phyloP scores from a whole-genome alignment of 164 flowering plant genomes.

The Vitis rotundifolia region DNA sequence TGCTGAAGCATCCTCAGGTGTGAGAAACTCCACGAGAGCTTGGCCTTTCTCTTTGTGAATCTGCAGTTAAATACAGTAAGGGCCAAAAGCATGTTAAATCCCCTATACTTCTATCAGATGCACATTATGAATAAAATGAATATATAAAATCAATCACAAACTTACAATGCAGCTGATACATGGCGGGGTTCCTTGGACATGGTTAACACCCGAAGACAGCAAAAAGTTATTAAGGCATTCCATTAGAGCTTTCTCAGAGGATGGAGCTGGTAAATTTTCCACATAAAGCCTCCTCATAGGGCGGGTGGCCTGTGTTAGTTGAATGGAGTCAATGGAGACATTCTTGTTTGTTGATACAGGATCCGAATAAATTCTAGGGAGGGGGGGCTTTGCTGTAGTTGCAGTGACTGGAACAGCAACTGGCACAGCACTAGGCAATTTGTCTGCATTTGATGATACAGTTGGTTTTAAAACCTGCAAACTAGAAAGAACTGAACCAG shows the following conservation, averaged over 20 bases:
- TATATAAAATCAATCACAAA: slow-evolving; percentile 2
- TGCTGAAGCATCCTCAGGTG: slow-evolving; percentile 88
- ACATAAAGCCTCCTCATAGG: slow-evolving; percentile 81
- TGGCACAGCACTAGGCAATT: slow-evolving; percentile 27
- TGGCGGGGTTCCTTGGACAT: slow-evolving; percentile 66
- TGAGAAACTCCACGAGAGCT: slow-evolving; percentile 90
- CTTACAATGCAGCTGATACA: slow-evolving; percentile 92
- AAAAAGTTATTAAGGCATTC: slow-evolving; percentile 63
- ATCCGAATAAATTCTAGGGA: slow-evolving; percentile 20
- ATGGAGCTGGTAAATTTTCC: slow-evolving; percentile 78
- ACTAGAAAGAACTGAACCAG: slow-evolving; percentile 33
- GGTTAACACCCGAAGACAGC: slow-evolving; percentile 60
- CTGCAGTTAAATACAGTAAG: slow-evolving; percentile 40
- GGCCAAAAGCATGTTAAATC: too few relatives aligned
- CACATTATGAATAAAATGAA: slow-evolving; percentile 1
- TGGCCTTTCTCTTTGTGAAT: slow-evolving; percentile 82
- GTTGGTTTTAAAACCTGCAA: slow-evolving; percentile 25
- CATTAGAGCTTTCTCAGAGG: slow-evolving; percentile 73
- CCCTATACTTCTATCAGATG: background rate
- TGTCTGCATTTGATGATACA: slow-evolving; percentile 22
- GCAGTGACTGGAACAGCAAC: slow-evolving; percentile 30
- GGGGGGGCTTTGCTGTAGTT: slow-evolving; percentile 21
- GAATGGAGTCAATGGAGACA: slow-evolving; percentile 62
- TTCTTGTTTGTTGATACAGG: slow-evolving; percentile 22
- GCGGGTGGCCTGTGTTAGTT: slow-evolving; percentile 83